Evolutionary conservation across 148 eudicot species (phyloP).

Genomic region (Vaccinium vitisidaea): DNA sequence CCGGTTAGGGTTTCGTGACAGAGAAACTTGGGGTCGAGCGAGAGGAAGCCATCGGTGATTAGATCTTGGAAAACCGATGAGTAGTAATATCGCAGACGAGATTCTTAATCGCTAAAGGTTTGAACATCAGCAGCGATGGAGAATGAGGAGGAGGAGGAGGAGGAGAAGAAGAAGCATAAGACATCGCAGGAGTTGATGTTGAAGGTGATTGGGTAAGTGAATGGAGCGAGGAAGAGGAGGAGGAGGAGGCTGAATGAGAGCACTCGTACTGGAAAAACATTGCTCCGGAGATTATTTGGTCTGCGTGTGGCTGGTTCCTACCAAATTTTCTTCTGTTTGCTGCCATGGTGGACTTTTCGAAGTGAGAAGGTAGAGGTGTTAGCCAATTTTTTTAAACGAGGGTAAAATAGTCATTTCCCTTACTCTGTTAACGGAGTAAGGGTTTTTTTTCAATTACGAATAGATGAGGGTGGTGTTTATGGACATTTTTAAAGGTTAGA

Average conservation of each 20-base stretch:
- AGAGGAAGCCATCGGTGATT: conserved; percentile 23
- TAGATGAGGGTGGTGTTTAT: too few species aligned
- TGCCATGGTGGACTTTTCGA: too few species aligned
- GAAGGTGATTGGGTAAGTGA: conserved; percentile 13
- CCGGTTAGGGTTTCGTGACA: conserved; percentile 22
- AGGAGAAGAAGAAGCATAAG: neutral
- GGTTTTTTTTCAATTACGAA: too few species aligned
- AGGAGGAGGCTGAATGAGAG: conserved; percentile 30
- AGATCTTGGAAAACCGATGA: conserved; percentile 31
- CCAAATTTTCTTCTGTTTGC: too few species aligned
- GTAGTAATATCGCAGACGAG: conserved; percentile 14
- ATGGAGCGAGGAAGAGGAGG: conserved; percentile 21
- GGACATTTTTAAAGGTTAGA: too few species aligned
- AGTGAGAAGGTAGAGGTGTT: too few species aligned
- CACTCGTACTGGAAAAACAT: conserved; percentile 20
- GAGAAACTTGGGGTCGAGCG: conserved; percentile 22
- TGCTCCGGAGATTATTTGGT: conserved; percentile 19
- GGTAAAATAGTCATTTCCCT: too few species aligned
- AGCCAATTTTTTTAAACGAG: too few species aligned
- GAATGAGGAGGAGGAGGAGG: too few species aligned
- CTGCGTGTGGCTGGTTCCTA: neutral
- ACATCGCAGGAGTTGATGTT: neutral
- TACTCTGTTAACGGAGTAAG: too few species aligned
- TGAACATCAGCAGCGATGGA: neutral
- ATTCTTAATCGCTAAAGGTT: neutral